Conservation (phyloP, 148 eudicot species). For the Amaranthus hypochondriacus region DNA sequence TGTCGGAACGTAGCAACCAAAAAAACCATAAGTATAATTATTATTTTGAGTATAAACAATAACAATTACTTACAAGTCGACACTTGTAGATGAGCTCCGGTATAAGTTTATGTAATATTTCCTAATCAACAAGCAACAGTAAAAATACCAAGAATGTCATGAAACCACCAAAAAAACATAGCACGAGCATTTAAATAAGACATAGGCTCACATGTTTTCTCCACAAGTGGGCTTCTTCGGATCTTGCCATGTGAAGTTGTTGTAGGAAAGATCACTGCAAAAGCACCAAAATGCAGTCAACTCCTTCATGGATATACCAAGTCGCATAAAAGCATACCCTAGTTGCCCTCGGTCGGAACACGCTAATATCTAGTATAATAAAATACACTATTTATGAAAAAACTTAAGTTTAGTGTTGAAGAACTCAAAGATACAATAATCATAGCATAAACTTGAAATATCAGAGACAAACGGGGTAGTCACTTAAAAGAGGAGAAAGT, state of each 20-base stretch:
- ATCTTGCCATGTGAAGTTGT: constrained; percentile 64
- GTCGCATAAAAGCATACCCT: neutral
- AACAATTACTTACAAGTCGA: constrained; percentile 42
- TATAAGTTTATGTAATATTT: constrained; percentile 55
- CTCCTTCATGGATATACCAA: neutral
- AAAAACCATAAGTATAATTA: too few relatives aligned
- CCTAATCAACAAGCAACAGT: constrained; percentile 29
- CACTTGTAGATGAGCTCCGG: constrained; percentile 48
- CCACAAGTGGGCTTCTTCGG: constrained; percentile 51
- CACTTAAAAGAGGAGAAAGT: neutral
- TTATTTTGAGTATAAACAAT: neutral
- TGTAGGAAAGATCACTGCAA: constrained; percentile 80
- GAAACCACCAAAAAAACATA: neutral
- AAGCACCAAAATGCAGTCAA: constrained; percentile 10
- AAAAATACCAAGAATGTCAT: constrained; percentile 13
- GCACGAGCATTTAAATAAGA: neutral
- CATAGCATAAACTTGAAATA: neutral
- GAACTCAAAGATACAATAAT: neutral
- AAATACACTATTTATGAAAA: neutral
- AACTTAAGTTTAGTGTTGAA: neutral
- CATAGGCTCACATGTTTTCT: constrained; percentile 36
- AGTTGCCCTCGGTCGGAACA: neutral
- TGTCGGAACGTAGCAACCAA: too few relatives aligned
- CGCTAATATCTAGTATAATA: neutral
- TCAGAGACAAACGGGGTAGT: neutral